phyloP scores from a whole-genome alignment of 306 rosid genomes.

The Rosa rugosa region DNA sequence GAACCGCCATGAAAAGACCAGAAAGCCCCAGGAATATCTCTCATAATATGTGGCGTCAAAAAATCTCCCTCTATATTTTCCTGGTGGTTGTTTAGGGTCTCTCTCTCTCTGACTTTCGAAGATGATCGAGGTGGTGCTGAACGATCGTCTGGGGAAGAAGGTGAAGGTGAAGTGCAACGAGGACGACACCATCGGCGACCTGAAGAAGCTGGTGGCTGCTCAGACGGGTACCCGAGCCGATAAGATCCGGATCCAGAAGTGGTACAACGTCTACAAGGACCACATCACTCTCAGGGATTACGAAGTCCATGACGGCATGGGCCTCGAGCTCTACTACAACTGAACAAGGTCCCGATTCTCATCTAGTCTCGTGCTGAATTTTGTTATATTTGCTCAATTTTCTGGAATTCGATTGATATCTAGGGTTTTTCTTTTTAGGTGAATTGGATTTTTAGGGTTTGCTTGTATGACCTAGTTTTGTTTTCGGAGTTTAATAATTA shows the following conservation, averaged over 20 bases:
- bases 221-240: constrained; percentile 87
- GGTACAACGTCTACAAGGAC: constrained; percentile 83
- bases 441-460: not conserved
- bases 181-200: constrained; percentile 87
- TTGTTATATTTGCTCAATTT: not conserved
- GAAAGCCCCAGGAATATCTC: not conserved
- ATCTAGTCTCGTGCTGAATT: not conserved
- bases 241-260: constrained; percentile 79
- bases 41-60: not conserved
- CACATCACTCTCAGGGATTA: constrained; percentile 90
- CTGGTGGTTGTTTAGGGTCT: not conserved
- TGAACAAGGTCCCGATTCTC: constrained; percentile 11
- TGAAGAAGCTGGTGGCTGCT: constrained; percentile 93
- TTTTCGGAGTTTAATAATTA: not conserved
- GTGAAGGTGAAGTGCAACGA: constrained; percentile 90
- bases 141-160: constrained; percentile 93
- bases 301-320: constrained; percentile 95
- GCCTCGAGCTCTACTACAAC: constrained; percentile 94
- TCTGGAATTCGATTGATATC: not conserved
- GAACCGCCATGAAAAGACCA: not conserved
- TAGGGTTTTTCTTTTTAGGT: not conserved
- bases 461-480: not conserved
- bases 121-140: constrained; percentile 93
- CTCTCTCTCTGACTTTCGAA: constrained; percentile 15
- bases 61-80: not conserved